phyloP scores from a whole-genome alignment of 2,329 filamentous ascomycete species.

The Nigrograna mackinnonii region DNA sequence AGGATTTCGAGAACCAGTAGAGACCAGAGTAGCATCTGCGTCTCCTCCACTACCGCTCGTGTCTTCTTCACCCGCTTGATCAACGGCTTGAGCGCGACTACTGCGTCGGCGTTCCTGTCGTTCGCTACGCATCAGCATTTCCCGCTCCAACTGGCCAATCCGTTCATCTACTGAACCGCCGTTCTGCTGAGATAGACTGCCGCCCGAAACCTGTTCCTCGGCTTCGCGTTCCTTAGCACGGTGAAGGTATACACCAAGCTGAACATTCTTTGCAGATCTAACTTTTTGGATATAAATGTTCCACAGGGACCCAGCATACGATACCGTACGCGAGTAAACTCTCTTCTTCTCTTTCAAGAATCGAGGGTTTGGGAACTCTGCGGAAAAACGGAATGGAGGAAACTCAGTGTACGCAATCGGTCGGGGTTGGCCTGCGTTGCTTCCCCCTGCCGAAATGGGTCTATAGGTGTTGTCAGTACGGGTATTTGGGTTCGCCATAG shows the following conservation, averaged over 20 bases:
- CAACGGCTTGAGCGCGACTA: slow-evolving; percentile 19
- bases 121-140: slow-evolving; percentile 52
- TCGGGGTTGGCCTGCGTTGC: slow-evolving; percentile 38
- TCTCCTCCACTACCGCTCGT: slow-evolving; percentile 52
- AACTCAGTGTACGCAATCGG: slow-evolving; percentile 56
- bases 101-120: slow-evolving; percentile 34
- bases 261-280: slow-evolving; percentile 57
- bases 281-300: slow-evolving; percentile 67
- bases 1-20: slow-evolving; percentile 22
- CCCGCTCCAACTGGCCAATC: slow-evolving; percentile 58
- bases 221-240: slow-evolving; percentile 60
- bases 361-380: slow-evolving; percentile 60
- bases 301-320: slow-evolving; percentile 63
- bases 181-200: slow-evolving; percentile 40
- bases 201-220: slow-evolving; percentile 46
- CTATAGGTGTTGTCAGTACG: slow-evolving; percentile 28
- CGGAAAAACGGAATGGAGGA: slow-evolving; percentile 62
- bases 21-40: slow-evolving; percentile 42
- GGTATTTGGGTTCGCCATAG: slow-evolving; percentile 37
- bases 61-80: slow-evolving; percentile 41
- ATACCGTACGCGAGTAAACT: slow-evolving; percentile 62
- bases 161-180: slow-evolving; percentile 55
- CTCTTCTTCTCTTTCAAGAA: slow-evolving; percentile 62
- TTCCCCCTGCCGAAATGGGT: slow-evolving; percentile 39
- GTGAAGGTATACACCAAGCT: slow-evolving; percentile 63